Conservation (phyloP, 192 early-diverging fungal genomes). For the Mortierella antarctica region DNA sequence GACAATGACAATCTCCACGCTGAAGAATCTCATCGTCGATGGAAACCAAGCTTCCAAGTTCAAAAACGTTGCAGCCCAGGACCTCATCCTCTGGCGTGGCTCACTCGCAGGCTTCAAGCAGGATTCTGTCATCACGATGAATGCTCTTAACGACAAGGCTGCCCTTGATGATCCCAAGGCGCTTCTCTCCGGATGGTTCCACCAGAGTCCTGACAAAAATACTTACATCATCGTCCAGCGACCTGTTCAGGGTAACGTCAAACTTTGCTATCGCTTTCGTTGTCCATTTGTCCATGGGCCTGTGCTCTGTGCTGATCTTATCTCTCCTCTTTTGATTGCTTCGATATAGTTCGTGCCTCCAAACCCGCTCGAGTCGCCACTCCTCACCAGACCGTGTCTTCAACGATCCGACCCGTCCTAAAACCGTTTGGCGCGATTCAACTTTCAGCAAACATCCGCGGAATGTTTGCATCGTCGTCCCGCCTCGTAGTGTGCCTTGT, state of each 20-base stretch:
- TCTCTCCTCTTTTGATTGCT: too few species aligned
- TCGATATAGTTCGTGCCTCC: too few species aligned
- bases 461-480: too few species aligned
- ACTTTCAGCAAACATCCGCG: too few species aligned
- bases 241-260: background rate
- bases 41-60: background rate
- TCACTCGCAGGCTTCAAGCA: background rate
- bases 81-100: slow-evolving; percentile 5
- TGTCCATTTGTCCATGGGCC: too few species aligned
- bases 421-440: too few species aligned
- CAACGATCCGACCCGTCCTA: too few species aligned
- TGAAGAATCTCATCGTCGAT: slow-evolving; percentile 15
- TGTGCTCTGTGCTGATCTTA: too few species aligned
- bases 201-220: background rate
- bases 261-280: too few species aligned
- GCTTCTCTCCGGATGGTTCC: slow-evolving; percentile 4
- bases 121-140: background rate
- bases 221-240: slow-evolving; percentile 18
- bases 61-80: background rate
- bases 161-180: background rate
- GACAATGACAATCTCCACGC: background rate
- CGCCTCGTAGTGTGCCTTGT: too few species aligned
- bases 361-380: too few species aligned
- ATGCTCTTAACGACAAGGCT: slow-evolving; percentile 2
- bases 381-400: too few species aligned